A percentile compares a stretch with the other conserved stretches of the same genome.
These are phyloP conservation scores for Vachellia collinsii DNA, from an alignment of 306 rosid genomes.

Conservation along the genomic window DNA sequence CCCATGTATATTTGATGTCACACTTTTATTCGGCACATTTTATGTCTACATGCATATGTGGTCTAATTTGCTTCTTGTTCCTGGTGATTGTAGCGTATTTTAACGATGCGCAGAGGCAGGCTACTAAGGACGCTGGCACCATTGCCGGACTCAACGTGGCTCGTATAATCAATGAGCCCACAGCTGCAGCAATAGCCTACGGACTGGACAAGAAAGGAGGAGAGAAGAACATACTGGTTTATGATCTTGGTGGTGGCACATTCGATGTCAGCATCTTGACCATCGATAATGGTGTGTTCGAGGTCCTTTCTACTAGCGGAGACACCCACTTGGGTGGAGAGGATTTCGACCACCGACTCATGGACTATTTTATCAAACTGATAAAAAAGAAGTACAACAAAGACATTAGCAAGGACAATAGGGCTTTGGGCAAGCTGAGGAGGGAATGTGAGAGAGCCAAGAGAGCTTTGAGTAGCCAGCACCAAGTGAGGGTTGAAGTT, in stretches of 20 bases:
- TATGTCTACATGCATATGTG: background rate
- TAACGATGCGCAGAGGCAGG: constrained; percentile 65
- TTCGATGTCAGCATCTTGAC: constrained; percentile 69
- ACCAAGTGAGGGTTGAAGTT: constrained; percentile 58
- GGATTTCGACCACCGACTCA: constrained; percentile 56
- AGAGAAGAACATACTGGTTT: constrained; percentile 55
- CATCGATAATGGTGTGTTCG: constrained; percentile 65
- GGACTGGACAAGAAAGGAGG: constrained; percentile 56
- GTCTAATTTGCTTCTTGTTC: constrained; percentile 10
- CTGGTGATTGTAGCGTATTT: constrained; percentile 51
- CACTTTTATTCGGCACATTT: background rate
- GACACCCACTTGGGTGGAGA: constrained; percentile 67
- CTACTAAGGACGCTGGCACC: constrained; percentile 55
- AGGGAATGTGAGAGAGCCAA: constrained; percentile 67
- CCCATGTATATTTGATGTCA: background rate
- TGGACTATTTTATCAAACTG: constrained; percentile 60
- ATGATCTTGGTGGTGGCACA: constrained; percentile 71
- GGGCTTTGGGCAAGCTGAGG: constrained; percentile 59
- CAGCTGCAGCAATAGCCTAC: constrained; percentile 60
- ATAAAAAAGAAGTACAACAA: constrained; percentile 55
- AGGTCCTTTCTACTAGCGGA: constrained; percentile 60
- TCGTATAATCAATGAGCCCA: constrained; percentile 58
- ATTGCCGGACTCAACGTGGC: constrained; percentile 60
- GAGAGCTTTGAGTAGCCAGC: constrained; percentile 62
- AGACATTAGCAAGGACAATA: constrained; percentile 55